Evolutionary conservation across 2,329 filamentous ascomycete species (phyloP), one percentile per base, ranked within the genome.

Genomic region (Nemania sp.): DNA sequence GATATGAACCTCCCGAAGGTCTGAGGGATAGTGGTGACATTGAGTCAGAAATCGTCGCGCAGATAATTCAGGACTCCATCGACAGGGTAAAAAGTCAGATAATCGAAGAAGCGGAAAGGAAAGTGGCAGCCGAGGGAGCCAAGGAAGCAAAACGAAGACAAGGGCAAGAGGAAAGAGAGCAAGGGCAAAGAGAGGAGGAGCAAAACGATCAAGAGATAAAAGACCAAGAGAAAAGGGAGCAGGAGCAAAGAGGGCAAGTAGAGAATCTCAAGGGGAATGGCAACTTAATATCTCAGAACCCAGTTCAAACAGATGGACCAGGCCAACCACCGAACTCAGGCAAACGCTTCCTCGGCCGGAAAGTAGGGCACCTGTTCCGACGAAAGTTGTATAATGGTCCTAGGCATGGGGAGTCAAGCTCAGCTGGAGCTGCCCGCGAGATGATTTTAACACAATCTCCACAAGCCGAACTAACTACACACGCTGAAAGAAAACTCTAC

Each of bases 1-100:
- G 79, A 58, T 86, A 85, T 69, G 79, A 81, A 2, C 84, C 84
- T 3, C 86, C 86, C 0, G 71, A 74, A 11, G 81, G 79, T 0
- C 74, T 88, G 6, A 76, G 66, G 4, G 77, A 81, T 32, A 72
- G 78, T 0, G 78, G 80, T 18, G 80, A 81, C 43, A 72, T 80
- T 60, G 79, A 79, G 0, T 81, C 82, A 2, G 79, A 82, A 3
- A 75, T 82, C 7, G 75, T 87, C 1, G 70, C 77, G 3, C 77
- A 81, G 6, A 72, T 88, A 18, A 72, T 87, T 10, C 70, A 76
- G 15, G 73, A 80, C 1, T 86, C 86, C 2, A 80, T 88, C 20
- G 80, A 82, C 5, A 85, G 80, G 22, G 75, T 88, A 13, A 79
- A 80, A 69, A 69, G 74, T 3, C 79, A 81, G 29, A 79, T 81